Base-by-base conservation (phyloP, 495 filamentous ascomycete genomes). In the Lindgomyces ingoldianus region DNA sequence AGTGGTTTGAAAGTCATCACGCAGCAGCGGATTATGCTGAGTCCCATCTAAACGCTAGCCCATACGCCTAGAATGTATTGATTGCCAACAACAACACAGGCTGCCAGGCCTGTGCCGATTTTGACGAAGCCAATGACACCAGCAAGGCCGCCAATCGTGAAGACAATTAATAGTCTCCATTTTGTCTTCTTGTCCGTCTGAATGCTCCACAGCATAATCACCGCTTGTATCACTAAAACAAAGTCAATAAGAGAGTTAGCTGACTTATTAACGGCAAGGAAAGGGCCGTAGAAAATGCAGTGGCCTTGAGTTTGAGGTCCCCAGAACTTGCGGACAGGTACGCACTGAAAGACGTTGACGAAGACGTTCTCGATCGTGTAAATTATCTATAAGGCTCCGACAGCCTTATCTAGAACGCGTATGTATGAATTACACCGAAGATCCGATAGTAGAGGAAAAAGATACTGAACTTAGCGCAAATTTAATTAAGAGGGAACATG, bases 81-180 rank as follows among this genome's bases (percentile, higher is more conserved):
- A 18, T 46, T 46, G 44, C 44, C 44, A 46, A 46, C 44, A 46
- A 21, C 44, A 46, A 46, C 44, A 6, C 44, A 14, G 22, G 44
- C 44, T 46, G 44, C 44, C 44, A 46, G n/a, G n/a, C 44, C 14
- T 46, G 44, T 46, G 4, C 44, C 44, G 22, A 46, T 46, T 21
- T 46, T 46, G 14, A 16, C 44, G 44, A 46, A 46, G 16, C 44
- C 44, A 46, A 46, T 46, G 44, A 46, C 44, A 46, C 44, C 44
- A 46, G 44, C 44, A 46, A 46, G 44, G 44, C 44, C n/a, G 44
- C 44, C 44, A 46, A 46, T 46, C 44, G n/a, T 18, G n/a, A 46
- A 46, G 44, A 46, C n/a, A 8, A 46, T 46, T 18, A 21, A 46
- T 16, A 46, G n/a, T 6, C 44, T 6, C 44, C 44, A 46, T 46